These are phyloP conservation scores for Amniculicola lignicola DNA, from an alignment of 495 filamentous ascomycete species.

Conservation along the genomic window DNA sequence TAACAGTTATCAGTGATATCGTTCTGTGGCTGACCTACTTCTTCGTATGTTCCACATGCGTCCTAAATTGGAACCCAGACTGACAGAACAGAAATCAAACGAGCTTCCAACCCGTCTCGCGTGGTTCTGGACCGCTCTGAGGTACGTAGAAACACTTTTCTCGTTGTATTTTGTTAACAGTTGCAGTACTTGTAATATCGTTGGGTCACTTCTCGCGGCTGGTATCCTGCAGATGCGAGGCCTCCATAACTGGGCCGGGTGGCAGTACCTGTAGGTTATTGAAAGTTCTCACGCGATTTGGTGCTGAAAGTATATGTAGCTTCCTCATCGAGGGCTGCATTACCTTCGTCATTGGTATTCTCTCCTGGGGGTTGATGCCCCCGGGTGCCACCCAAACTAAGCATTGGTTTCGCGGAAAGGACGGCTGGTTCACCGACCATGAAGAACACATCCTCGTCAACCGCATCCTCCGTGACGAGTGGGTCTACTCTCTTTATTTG, in stretches of 20 bases:
- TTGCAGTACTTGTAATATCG: constrained; percentile 40
- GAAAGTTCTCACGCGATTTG: neutral
- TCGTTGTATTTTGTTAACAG: neutral
- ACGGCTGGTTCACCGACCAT: constrained; percentile 57
- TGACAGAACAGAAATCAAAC: constrained; percentile 39
- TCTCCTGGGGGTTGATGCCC: constrained; percentile 56
- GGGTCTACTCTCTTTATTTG: no score
- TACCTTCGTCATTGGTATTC: constrained; percentile 52
- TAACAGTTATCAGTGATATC: constrained; percentile 37
- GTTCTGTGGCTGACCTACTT: constrained; percentile 56
- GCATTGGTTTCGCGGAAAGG: constrained; percentile 52
- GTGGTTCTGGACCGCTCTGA: constrained; percentile 53
- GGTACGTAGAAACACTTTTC: constrained; percentile 35
- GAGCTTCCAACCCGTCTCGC: constrained; percentile 52
- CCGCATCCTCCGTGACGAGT: constrained; percentile 61
- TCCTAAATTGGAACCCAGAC: neutral
- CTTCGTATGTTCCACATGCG: constrained; percentile 23
- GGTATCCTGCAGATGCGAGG: constrained; percentile 54
- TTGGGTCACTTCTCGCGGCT: constrained; percentile 50
- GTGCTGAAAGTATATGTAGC: neutral
- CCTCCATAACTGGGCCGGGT: constrained; percentile 48
- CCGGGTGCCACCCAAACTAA: constrained; percentile 51
- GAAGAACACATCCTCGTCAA: constrained; percentile 61
- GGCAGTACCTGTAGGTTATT: constrained; percentile 50
- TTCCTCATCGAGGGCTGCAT: constrained; percentile 44